A percentile compares a stretch with the other conserved stretches of the same genome.
These are phyloP conservation scores for Globisporangium paddicum DNA, from an alignment of 352 stramenopile genomes.

Conservation along the genomic window DNA sequence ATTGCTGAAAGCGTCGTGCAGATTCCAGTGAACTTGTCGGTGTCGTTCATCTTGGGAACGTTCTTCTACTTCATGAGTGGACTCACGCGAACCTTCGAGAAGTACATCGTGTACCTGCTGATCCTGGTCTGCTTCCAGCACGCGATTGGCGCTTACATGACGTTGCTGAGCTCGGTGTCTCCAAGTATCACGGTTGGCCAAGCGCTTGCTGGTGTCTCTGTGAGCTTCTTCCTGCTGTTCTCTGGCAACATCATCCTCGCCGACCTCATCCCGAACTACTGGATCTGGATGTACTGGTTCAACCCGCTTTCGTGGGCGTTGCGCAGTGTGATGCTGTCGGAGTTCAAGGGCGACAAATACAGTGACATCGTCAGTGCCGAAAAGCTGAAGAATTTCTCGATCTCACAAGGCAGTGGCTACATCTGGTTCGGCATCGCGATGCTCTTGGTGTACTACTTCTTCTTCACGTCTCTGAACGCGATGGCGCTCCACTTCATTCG, in stretches of 20 bases:
- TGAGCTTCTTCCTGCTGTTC: constrained; percentile 41
- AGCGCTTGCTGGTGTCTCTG: constrained; percentile 21
- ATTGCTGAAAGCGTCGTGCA: constrained; percentile 32
- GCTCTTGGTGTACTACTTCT: constrained; percentile 31
- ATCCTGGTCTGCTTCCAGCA: constrained; percentile 70
- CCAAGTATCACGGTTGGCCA: constrained; percentile 32
- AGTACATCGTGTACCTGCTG: constrained; percentile 56
- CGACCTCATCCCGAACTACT: constrained; percentile 35
- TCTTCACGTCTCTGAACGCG: constrained; percentile 38
- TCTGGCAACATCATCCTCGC: constrained; percentile 41
- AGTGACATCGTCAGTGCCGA: background rate
- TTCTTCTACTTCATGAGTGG: constrained; percentile 71
- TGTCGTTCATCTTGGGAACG: background rate
- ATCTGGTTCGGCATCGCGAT: constrained; percentile 35
- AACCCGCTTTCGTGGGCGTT: constrained; percentile 39
- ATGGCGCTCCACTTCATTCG: constrained; percentile 32
- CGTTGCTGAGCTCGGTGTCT: constrained; percentile 24
- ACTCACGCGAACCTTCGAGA: constrained; percentile 20
- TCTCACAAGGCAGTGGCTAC: constrained; percentile 18
- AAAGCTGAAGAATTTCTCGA: constrained; percentile 9
- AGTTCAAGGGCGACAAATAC: constrained; percentile 24
- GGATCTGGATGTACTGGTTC: constrained; percentile 47
- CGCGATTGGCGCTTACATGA: constrained; percentile 30
- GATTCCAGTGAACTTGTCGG: constrained; percentile 9
- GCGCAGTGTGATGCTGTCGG: constrained; percentile 24